A percentile compares a stretch with the other conserved stretches of the same genome.
These are phyloP conservation scores for Botrytis tulipae DNA, from an alignment of 2,329 filamentous ascomycete species.

Conservation along the genomic window DNA sequence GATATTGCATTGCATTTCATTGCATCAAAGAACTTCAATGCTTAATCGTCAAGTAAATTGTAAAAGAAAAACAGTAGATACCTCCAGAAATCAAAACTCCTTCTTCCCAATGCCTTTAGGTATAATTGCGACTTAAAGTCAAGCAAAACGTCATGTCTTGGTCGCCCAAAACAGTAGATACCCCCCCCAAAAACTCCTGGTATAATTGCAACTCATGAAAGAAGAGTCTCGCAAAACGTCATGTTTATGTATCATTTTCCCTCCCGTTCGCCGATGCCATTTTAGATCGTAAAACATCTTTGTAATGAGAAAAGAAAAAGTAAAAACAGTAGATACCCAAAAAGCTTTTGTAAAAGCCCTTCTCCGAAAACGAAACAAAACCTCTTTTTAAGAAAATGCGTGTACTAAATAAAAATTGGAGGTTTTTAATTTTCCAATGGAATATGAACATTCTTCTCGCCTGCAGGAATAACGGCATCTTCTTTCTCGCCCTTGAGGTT, in stretches of 20 bases:
- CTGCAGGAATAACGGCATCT: constrained; percentile 53
- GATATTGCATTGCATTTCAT: neutral
- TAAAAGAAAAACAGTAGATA: neutral
- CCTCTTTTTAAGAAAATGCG: neutral
- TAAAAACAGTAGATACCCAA: constrained; percentile 16
- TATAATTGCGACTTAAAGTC: constrained; percentile 7
- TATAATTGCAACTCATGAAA: constrained; percentile 11
- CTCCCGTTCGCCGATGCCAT: constrained; percentile 7
- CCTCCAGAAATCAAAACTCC: neutral
- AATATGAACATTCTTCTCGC: constrained; percentile 62
- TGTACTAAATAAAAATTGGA: neutral
- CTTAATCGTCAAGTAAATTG: neutral
- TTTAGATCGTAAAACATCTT: constrained; percentile 16
- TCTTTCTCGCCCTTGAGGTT: constrained; percentile 57
- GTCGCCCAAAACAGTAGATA: constrained; percentile 7
- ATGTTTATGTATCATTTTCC: constrained; percentile 9
- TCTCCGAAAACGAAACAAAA: neutral
- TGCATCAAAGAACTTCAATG: neutral
- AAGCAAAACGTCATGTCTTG: constrained; percentile 13
- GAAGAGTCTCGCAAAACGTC: constrained; percentile 6
- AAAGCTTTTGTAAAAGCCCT: neutral
- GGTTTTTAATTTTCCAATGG: constrained; percentile 8
- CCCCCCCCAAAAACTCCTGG: constrained; percentile 5
- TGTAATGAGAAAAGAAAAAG: neutral
- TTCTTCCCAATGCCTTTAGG: neutral